A percentile compares a stretch with the other conserved stretches of the same genome.
phyloP scores from a whole-genome alignment of 306 rosid species.

The Sindora glabra region DNA sequence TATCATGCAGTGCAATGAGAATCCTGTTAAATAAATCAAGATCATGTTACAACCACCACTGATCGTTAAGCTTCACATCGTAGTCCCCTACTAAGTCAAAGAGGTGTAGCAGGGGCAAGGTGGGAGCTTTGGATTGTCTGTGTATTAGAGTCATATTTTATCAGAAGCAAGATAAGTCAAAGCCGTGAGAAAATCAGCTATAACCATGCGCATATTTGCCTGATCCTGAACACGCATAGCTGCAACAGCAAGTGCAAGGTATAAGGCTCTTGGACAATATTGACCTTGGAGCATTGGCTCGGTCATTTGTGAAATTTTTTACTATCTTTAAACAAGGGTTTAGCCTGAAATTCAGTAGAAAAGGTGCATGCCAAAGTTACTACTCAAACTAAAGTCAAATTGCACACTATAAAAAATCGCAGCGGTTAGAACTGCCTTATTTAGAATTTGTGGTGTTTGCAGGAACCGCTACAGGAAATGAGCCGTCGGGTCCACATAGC shows the following conservation, averaged over 20 bases:
- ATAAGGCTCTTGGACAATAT: slow-evolving; percentile 72
- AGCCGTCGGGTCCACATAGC: too few species aligned
- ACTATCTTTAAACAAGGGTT: slow-evolving; percentile 66
- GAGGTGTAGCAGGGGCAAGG: slow-evolving; percentile 52
- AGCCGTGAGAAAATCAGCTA: slow-evolving; percentile 93
- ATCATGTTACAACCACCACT: slow-evolving; percentile 23
- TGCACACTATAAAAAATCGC: too few species aligned
- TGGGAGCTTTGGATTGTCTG: slow-evolving; percentile 47
- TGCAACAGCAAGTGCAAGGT: slow-evolving; percentile 81
- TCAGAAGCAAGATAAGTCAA: slow-evolving; percentile 79
- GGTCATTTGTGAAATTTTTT: slow-evolving; percentile 60
- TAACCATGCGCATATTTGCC: slow-evolving; percentile 75
- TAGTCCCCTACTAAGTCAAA: slow-evolving; percentile 46
- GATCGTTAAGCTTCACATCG: slow-evolving; percentile 30
- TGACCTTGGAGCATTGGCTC: slow-evolving; percentile 85
- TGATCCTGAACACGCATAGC: slow-evolving; percentile 92
- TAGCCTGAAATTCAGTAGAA: slow-evolving; percentile 51
- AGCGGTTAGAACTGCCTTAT: too few species aligned
- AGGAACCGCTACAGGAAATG: too few species aligned
- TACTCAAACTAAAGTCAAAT: not conserved
- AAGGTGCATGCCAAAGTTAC: not conserved
- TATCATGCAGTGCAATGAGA: slow-evolving; percentile 14
- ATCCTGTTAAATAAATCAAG: slow-evolving; percentile 1
- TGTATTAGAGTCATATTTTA: slow-evolving; percentile 41
- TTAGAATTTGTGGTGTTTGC: too few species aligned